Evolutionary conservation across 2,329 filamentous ascomycete species (phyloP).

Genomic region (Ceratocystis lukuohia): DNA sequence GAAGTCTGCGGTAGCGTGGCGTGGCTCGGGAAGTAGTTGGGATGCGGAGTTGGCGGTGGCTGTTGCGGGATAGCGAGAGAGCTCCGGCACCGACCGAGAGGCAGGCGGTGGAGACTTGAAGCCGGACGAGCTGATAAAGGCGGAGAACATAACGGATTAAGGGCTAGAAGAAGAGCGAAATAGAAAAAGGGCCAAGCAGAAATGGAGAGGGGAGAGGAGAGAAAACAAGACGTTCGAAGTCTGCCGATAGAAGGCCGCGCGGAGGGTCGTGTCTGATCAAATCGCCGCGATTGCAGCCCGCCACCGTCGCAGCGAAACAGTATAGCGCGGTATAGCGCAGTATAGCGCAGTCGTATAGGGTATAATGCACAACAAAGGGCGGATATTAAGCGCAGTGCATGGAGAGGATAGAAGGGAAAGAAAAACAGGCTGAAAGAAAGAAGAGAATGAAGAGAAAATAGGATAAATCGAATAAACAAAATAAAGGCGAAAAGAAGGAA

Average conservation of each 20-base stretch:
- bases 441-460: neutral
- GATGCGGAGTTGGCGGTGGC: neutral
- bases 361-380: neutral
- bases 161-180: neutral
- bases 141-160: slow-evolving; percentile 12
- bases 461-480: neutral
- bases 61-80: slow-evolving; percentile 9
- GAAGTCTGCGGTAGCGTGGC: slow-evolving; percentile 50
- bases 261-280: neutral
- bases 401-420: neutral
- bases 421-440: neutral
- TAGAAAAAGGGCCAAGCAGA: neutral
- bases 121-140: slow-evolving; percentile 4
- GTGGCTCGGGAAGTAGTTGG: slow-evolving; percentile 24
- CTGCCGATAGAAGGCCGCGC: too few species aligned
- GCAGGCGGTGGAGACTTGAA: slow-evolving; percentile 9
- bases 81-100: slow-evolving; percentile 15
- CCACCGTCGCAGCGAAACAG: neutral
- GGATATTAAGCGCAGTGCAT: neutral
- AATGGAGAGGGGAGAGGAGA: neutral
- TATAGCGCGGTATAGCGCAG: neutral
- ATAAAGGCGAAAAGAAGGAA: neutral
- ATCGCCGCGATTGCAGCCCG: neutral
- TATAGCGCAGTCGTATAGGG: too few species aligned
- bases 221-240: neutral